phyloP scores from a whole-genome alignment of 352 stramenopile genomes.

The Plasmopara viticola region DNA sequence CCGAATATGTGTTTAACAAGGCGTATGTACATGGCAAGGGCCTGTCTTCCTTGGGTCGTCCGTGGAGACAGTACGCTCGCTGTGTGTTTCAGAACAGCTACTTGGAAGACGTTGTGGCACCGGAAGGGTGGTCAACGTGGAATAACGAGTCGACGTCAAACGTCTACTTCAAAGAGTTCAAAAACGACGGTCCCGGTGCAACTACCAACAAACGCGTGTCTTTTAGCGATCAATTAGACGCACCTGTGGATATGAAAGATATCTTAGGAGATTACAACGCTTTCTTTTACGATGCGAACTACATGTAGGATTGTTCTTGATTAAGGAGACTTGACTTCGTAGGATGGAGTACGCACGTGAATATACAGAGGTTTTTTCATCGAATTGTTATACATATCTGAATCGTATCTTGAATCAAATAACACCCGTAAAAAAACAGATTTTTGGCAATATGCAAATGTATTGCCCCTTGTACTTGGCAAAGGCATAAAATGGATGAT shows the following conservation, averaged over 20 bases:
- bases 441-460: no score
- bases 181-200: constrained; percentile 6
- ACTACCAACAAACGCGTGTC: constrained; percentile 3
- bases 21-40: constrained; percentile 2
- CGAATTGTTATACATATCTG: no score
- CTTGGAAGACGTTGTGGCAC: constrained; percentile 6
- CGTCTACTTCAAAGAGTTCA: constrained; percentile 15
- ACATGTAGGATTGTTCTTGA: background rate
- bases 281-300: background rate
- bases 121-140: constrained; percentile 7
- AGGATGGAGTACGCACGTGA: no score
- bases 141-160: constrained; percentile 3
- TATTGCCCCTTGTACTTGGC: no score
- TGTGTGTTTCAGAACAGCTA: constrained; percentile 11
- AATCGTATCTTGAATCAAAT: no score
- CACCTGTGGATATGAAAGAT: constrained; percentile 1
- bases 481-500: no score
- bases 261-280: constrained; percentile 1
- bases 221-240: constrained; percentile 9
- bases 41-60: constrained; percentile 9
- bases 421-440: no score
- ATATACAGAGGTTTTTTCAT: no score
- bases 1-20: background rate
- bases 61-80: constrained; percentile 7
- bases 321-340: no score